These are phyloP conservation scores for Thymus quinquecostatus DNA, from an alignment of 257 asterid genomes.

Conservation along the genomic window DNA sequence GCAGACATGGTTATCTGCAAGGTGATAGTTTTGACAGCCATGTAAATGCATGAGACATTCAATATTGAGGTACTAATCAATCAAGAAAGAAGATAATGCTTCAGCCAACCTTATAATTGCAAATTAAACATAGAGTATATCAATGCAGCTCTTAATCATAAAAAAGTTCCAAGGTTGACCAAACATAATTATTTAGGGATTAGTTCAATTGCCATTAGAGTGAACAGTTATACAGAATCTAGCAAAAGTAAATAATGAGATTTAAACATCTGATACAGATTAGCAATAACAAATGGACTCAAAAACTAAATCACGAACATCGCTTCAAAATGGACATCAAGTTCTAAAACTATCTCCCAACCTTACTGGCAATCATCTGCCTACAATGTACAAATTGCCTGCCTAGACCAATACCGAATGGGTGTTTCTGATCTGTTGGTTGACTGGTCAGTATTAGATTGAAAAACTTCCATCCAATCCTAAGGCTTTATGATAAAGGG, in stretches of 20 bases:
- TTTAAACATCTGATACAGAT: background rate
- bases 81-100: slow-evolving; percentile 20
- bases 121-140: slow-evolving; percentile 12
- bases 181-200: slow-evolving; percentile 13
- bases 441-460: background rate
- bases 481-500: background rate
- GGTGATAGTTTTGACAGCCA: slow-evolving; percentile 25
- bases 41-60: background rate
- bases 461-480: background rate
- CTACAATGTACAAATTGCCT: background rate
- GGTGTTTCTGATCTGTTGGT: slow-evolving; percentile 3
- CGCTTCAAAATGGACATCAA: background rate
- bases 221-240: background rate
- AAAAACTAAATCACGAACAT: background rate
- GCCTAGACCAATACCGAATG: background rate
- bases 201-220: background rate
- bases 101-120: slow-evolving; percentile 9
- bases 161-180: slow-evolving; percentile 8
- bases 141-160: background rate
- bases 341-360: background rate
- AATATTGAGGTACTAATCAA: background rate
- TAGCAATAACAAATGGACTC: background rate
- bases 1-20: slow-evolving; percentile 98
- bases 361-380: background rate
- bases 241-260: background rate